Evolutionary conservation across 192 early-diverging fungal species (phyloP), one percentile per base, ranked within the genome.

Genomic region (Obelidium mucronatum): DNA sequence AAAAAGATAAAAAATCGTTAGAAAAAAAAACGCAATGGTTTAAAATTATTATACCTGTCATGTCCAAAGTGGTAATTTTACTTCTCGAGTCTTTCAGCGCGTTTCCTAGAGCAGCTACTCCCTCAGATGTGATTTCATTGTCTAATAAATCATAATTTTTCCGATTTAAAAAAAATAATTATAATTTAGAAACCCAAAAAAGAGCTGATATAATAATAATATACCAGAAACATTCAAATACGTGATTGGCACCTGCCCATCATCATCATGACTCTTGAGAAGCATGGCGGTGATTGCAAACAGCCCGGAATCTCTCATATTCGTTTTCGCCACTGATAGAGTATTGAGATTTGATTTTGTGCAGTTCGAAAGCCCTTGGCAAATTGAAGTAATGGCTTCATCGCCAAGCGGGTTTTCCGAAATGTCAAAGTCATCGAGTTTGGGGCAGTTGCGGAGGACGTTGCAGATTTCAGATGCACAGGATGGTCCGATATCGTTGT

Each of bases 151-250:
- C 55, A 1, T 24, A n/a, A n/a, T n/a, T n/a, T n/a, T n/a, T n/a
- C n/a, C n/a, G n/a, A n/a, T n/a, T n/a, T n/a, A n/a, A n/a, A n/a
- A n/a, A n/a, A n/a, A n/a, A n/a, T n/a, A 13, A 22, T 51, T 51
- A 51, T 51, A 22, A 51, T 51, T 22, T 8, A 8, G 22, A 8
- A 51, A 22, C 22, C 48, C 48, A 8, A 51, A 13, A 22, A 22
- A 13, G 8, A 8, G 48, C 48, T 22, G n/a, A n/a, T n/a, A n/a
- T n/a, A n/a, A n/a, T n/a, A n/a, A n/a, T n/a, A n/a, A 51, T 51
- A 51, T 51, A 51, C 48, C 63, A 65, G 63, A 65, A 31, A 65
- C 13, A 37, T 65, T 37, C 48, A 65, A 65, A 33, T 65, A 13
- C 39, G 6, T 15, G 13, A 65, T 5, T 8, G 11, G 11, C 48